Evolutionary conservation across 306 rosid species (phyloP).

Genomic region (Casuarina equisetifolia): DNA sequence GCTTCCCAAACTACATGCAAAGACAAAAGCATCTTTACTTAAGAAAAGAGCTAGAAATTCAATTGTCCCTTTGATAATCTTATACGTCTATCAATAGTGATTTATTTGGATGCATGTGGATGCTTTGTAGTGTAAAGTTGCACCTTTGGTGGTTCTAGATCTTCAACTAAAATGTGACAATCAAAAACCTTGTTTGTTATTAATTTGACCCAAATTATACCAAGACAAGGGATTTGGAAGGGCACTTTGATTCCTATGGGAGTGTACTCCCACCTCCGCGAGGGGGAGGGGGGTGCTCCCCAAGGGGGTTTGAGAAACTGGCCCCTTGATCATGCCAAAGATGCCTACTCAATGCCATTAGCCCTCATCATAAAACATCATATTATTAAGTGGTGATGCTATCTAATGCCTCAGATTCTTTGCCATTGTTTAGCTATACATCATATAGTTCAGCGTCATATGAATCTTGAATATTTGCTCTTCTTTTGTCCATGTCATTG

Average conservation of each 20-base stretch:
- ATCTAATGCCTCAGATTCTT: slow-evolving; percentile 35
- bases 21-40: background rate
- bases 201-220: too few species aligned
- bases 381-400: slow-evolving; percentile 24
- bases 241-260: too few species aligned
- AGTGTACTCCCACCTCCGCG: too few species aligned
- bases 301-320: too few species aligned
- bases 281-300: too few species aligned
- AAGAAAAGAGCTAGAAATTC: background rate
- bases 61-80: background rate
- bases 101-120: slow-evolving; percentile 1
- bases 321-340: too few species aligned
- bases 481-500: slow-evolving; percentile 33
- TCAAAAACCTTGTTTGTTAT: too few species aligned
- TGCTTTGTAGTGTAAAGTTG: slow-evolving; percentile 16
- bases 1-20: background rate
- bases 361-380: slow-evolving; percentile 22
- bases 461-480: slow-evolving; percentile 27
- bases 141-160: too few species aligned
- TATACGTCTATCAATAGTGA: background rate
- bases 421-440: slow-evolving; percentile 45
- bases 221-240: too few species aligned
- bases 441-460: slow-evolving; percentile 43
- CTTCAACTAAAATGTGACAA: too few species aligned
- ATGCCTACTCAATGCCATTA: too few species aligned